These are phyloP conservation scores for Ilyonectria sp. DNA, from an alignment of 2,329 filamentous ascomycete species.

Conservation along the genomic window DNA sequence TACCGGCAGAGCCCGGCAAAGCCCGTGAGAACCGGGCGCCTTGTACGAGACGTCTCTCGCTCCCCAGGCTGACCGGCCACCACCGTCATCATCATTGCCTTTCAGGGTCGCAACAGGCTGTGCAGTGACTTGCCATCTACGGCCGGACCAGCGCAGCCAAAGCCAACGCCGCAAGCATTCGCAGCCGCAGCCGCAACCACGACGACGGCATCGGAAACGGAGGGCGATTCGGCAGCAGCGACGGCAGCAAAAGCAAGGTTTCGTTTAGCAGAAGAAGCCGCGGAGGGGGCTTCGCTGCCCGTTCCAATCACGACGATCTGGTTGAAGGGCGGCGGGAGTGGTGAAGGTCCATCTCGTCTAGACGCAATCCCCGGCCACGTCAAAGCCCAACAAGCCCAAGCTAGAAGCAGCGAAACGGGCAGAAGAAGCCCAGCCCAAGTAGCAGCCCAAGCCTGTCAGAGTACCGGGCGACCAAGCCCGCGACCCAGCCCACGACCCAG, in stretches of 20 bases:
- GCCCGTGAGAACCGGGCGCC: constrained; percentile 16
- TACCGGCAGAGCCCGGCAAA: constrained; percentile 14
- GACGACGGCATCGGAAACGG: constrained; percentile 13
- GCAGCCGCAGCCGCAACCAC: constrained; percentile 1
- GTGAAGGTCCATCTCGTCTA: constrained; percentile 17
- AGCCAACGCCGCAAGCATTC: constrained; percentile 12
- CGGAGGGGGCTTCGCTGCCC: constrained; percentile 21
- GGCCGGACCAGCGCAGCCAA: constrained; percentile 31
- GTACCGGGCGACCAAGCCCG: constrained; percentile 9
- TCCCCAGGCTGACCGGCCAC: constrained; percentile 30
- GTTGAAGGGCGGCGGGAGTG: constrained; percentile 23
- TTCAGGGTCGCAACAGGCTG: constrained; percentile 33
- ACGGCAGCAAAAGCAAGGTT: constrained; percentile 30
- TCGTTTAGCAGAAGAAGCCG: constrained; percentile 12
- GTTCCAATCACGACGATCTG: constrained; percentile 22
- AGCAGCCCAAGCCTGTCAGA: constrained; percentile 24
- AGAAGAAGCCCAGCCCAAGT: constrained; percentile 23
- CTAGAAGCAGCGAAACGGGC: constrained; percentile 33
- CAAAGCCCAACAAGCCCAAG: constrained; percentile 40
- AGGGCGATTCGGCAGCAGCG: constrained; percentile 7
- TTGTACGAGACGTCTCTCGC: constrained; percentile 10
- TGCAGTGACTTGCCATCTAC: constrained; percentile 42
- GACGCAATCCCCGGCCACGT: constrained; percentile 21
- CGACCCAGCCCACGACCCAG: constrained; percentile 32
- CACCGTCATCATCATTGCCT: constrained; percentile 40